These are phyloP conservation scores for Biancaea sappan DNA, from an alignment of 306 rosid genomes.

Conservation along the genomic window DNA sequence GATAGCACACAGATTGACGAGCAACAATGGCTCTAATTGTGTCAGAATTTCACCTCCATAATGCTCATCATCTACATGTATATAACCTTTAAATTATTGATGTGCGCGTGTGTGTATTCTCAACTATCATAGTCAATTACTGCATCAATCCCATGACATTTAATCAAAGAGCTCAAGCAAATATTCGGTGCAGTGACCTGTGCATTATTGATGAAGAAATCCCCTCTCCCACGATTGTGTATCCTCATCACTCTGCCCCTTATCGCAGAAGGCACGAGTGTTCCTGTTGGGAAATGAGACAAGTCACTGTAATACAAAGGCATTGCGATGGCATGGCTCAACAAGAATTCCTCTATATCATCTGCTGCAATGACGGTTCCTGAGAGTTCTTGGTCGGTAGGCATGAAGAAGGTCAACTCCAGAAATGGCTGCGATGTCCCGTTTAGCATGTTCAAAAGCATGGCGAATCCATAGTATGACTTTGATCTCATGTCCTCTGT, in stretches of 20 bases:
- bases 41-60: conserved; percentile 16
- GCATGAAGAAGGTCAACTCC: conserved; percentile 58
- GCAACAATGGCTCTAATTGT: conserved; percentile 16
- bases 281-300: conserved; percentile 63
- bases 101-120: background rate
- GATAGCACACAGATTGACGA: background rate
- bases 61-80: background rate
- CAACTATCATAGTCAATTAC: conserved; percentile 48
- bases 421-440: conserved; percentile 39
- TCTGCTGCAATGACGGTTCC: conserved; percentile 34
- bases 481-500: conserved; percentile 55
- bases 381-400: conserved; percentile 52
- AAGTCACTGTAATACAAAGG: conserved; percentile 52
- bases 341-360: conserved; percentile 41
- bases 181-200: conserved; percentile 48
- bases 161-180: conserved; percentile 52
- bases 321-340: conserved; percentile 49
- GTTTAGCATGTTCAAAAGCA: conserved; percentile 65
- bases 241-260: conserved; percentile 48
- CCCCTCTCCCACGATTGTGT: conserved; percentile 48
- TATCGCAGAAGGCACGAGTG: conserved; percentile 52
- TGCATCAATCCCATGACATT: conserved; percentile 64
- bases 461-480: conserved; percentile 54
- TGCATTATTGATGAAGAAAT: conserved; percentile 58
- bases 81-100: too few relatives aligned